Evolutionary conservation across 192 early-diverging fungal species (phyloP).

Genomic region (Coemansia sp.): DNA sequence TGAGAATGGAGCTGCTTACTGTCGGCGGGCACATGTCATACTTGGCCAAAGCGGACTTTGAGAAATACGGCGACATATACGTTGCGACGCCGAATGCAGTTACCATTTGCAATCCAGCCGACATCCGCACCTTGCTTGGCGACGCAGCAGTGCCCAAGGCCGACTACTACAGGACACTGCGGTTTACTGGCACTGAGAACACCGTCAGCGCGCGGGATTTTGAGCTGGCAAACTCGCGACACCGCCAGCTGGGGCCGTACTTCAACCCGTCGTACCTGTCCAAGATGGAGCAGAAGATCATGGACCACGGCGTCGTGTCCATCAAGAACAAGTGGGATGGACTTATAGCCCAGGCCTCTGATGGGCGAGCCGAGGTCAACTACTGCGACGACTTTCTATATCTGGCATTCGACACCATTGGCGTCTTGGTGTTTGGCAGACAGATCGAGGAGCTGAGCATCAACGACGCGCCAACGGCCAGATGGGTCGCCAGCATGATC

Average conservation of each 20-base stretch:
- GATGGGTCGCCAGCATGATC: conserved; percentile 43
- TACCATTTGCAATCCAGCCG: conserved; percentile 31
- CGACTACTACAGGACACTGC: conserved; percentile 32
- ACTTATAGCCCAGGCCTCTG: conserved; percentile 10
- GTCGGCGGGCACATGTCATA: conserved; percentile 23
- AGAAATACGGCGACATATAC: conserved; percentile 38
- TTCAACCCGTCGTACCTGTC: conserved; percentile 40
- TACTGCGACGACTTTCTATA: conserved; percentile 46
- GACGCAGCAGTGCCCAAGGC: conserved; percentile 23
- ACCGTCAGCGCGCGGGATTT: conserved; percentile 42
- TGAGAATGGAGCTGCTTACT: conserved; percentile 7
- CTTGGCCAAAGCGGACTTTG: conserved; percentile 22
- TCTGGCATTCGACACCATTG: conserved; percentile 45
- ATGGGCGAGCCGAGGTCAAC: conserved; percentile 41
- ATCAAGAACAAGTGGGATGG: conserved; percentile 43
- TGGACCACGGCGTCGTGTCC: conserved; percentile 36
- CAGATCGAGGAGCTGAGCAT: conserved; percentile 33
- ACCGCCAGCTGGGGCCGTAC: conserved; percentile 43
- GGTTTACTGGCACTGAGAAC: conserved; percentile 49
- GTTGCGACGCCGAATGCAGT: conserved; percentile 22
- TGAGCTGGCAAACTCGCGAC: conserved; percentile 36
- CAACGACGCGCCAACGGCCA: conserved; percentile 27
- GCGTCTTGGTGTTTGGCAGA: conserved; percentile 39
- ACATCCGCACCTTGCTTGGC: conserved; percentile 32
- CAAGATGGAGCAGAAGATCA: conserved; percentile 45